Base-by-base conservation (phyloP, 495 filamentous ascomycete genomes). In the Penicillium flavigenum region DNA sequence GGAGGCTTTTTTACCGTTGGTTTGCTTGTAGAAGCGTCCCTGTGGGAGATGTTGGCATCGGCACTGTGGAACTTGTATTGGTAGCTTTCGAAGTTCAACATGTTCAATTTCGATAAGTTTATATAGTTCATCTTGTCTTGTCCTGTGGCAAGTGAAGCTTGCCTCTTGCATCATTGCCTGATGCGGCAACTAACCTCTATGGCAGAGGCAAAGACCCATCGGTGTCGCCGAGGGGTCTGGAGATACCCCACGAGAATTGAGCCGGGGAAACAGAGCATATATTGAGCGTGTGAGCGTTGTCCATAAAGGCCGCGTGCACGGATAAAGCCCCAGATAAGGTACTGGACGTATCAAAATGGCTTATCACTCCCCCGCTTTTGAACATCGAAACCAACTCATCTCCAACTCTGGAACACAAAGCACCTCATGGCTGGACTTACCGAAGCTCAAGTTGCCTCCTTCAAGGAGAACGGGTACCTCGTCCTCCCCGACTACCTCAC, bases 401-500 rank as follows among this genome's bases (percentile, higher is more conserved):
- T 39, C 22, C 49, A 39, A 19, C 49, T 27, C 20, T 24, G 49
- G 49, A 42, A 12, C 1, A 29, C 2, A 19, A 54, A 38, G 6
- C 38, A 36, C 12, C 20, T 11, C 20, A 74, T 72, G 76, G 54
- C 55, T 47, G 85, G 86, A 56, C 87, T 98, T 42, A 89, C 88
- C 16, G 69, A 83, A 19, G 72, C 80, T 26, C 92, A 98, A 68
- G 75, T 96, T 19, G 64, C 77, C 17, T 79, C 76, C 62, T 98
- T 92, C 81, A 61, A 87, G 50, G 73, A 82, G 36, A 88, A 97
- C 73, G 94, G 94, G 72, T 98, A 95, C 75, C 85, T 96, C 49
- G 79, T 98, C 63, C 82, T 98, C 67, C 92, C 90, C 2, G 66
- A 86, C 66, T 92, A 88, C 62, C 86, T 98, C 24, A 76, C 79